These are phyloP conservation scores for Pichia rugopelliculosa DNA, from an alignment of 805 yeast genomes.

Conservation along the genomic window DNA sequence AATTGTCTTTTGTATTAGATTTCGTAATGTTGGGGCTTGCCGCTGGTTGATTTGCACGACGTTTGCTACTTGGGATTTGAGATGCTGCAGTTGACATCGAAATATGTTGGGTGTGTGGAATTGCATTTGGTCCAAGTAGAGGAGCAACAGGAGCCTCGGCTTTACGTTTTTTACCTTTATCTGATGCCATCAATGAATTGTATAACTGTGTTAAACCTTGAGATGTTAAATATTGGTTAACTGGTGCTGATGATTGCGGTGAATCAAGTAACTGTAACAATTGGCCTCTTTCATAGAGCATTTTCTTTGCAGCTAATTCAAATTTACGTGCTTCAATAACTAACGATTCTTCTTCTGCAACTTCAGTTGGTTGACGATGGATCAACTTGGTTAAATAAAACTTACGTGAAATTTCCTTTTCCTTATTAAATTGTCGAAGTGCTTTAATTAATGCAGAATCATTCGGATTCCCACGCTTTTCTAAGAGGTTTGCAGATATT, in stretches of 20 bases:
- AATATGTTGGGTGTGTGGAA: slow-evolving; percentile 34
- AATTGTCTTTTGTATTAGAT: neutral
- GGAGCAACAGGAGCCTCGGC: slow-evolving; percentile 51
- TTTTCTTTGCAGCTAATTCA: slow-evolving; percentile 86
- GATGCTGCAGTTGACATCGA: slow-evolving; percentile 7
- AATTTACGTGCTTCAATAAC: slow-evolving; percentile 89
- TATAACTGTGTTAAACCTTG: slow-evolving; percentile 87
- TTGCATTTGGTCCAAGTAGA: slow-evolving; percentile 48
- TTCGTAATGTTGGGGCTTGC: neutral
- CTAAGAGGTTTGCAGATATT: slow-evolving; percentile 51
- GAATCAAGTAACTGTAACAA: slow-evolving; percentile 75
- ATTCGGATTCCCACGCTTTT: slow-evolving; percentile 29
- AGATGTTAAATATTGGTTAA: slow-evolving; percentile 70
- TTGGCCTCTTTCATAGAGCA: slow-evolving; percentile 74
- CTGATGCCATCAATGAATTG: slow-evolving; percentile 63
- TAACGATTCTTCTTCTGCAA: slow-evolving; percentile 94
- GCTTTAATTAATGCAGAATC: slow-evolving; percentile 47
- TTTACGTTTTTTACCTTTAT: slow-evolving; percentile 52
- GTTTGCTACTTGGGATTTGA: neutral
- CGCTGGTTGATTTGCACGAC: slow-evolving; percentile 1
- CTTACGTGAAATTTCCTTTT: slow-evolving; percentile 72
- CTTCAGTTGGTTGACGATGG: slow-evolving; percentile 87
- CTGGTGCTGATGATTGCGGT: slow-evolving; percentile 72
- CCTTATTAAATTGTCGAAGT: slow-evolving; percentile 56
- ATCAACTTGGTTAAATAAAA: slow-evolving; percentile 69